Percentiles rank a stretch among this genome's conserved stretches.
These are phyloP conservation scores for Coffea eugenioides DNA, from an alignment of 257 asterid species.

Conservation along the genomic window DNA sequence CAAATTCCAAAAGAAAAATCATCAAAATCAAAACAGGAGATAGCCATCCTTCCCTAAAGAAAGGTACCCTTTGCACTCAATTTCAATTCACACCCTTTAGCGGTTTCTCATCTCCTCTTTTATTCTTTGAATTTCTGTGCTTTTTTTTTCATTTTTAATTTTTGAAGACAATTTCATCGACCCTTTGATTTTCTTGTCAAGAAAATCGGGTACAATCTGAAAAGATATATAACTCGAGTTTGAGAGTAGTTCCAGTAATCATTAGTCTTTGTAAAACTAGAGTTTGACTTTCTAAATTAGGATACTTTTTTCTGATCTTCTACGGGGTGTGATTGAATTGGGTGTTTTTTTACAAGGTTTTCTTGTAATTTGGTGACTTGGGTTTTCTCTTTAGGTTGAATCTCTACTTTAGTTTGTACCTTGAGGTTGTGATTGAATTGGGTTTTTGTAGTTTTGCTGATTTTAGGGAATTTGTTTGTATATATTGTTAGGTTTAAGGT, in stretches of 20 bases:
- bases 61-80: slow-evolving; percentile 15
- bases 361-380: background rate
- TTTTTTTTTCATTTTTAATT: background rate
- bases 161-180: background rate
- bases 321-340: slow-evolving; percentile 4
- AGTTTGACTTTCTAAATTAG: background rate
- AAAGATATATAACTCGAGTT: background rate
- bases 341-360: background rate
- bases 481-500: slow-evolving; percentile 20
- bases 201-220: background rate
- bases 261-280: background rate
- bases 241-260: background rate
- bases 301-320: background rate
- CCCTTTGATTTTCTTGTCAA: background rate
- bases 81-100: slow-evolving; percentile 23
- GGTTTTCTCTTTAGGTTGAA: slow-evolving; percentile 4
- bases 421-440: slow-evolving; percentile 53
- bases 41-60: background rate
- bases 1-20: background rate
- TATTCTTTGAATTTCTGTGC: background rate
- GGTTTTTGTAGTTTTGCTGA: slow-evolving; percentile 7
- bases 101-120: background rate
- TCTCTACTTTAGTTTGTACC: slow-evolving; percentile 7
- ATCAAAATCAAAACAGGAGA: background rate
- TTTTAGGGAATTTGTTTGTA: background rate